A percentile compares a stretch with the other conserved stretches of the same genome.
phyloP scores from a whole-genome alignment of 345 rosid genomes.

The Camelina hispida region DNA sequence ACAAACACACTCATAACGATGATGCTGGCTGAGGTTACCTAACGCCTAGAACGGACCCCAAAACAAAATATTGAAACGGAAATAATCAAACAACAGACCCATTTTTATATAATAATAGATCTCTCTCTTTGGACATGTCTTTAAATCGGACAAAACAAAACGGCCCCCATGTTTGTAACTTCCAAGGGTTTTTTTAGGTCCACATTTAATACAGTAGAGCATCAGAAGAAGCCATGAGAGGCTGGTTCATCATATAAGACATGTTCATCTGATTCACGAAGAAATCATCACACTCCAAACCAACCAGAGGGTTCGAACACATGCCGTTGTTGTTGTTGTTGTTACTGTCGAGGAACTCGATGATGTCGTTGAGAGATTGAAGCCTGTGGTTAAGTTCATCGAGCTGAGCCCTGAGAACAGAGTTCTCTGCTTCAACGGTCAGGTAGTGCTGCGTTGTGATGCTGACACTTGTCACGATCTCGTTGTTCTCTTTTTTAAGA shows the following conservation, averaged over 20 bases:
- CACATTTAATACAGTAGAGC: conserved; percentile 53
- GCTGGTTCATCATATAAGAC: conserved; percentile 61
- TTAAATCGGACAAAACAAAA: conserved; percentile 27
- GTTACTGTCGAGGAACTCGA: conserved; percentile 46
- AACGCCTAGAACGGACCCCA: conserved; percentile 29
- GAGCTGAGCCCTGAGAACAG: conserved; percentile 72
- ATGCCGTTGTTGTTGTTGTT: conserved; percentile 21
- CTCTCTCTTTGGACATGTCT: conserved; percentile 27
- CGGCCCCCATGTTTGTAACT: conserved; percentile 30
- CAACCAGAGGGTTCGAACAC: conserved; percentile 33
- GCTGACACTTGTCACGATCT: conserved; percentile 59
- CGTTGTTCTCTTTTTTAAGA: conserved; percentile 63
- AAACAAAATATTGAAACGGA: neutral
- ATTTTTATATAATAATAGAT: neutral
- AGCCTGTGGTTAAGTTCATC: conserved; percentile 73
- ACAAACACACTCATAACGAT: conserved; percentile 39
- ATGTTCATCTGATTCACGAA: conserved; percentile 56
- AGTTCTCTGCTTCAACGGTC: conserved; percentile 74
- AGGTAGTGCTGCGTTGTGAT: conserved; percentile 63
- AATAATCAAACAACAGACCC: conserved; percentile 32
- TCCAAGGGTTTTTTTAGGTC: conserved; percentile 16
- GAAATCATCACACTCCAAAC: conserved; percentile 44
- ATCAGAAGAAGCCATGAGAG: conserved; percentile 75
- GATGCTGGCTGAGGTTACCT: conserved; percentile 23
- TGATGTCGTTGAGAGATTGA: conserved; percentile 73